Evolutionary conservation across 2,329 filamentous ascomycete species (phyloP), one percentile per base, ranked within the genome.

Genomic region (Claviceps cyperi): DNA sequence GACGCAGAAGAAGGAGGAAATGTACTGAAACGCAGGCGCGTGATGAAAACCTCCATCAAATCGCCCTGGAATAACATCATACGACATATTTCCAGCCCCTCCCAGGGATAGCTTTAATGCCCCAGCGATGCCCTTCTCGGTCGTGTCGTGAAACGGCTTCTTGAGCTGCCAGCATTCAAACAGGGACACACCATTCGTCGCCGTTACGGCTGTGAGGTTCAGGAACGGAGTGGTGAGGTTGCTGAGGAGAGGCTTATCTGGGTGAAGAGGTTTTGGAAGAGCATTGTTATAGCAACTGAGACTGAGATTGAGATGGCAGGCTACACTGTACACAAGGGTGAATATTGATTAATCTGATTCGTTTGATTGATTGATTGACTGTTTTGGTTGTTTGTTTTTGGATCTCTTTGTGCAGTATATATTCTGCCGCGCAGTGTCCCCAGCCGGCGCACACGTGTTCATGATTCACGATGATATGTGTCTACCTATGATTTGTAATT

Each of bases 111-210:
- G 53, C 35, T 48, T 19, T 54, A 50, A 7, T 1, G 66, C 53
- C 3, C 68, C 67, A 1, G 57, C 35, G 2, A 59, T 62, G 2
- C 68, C 69, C 6, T 64, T 50, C n/a, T 58, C 49, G 6, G 57
- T 50, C 8, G 65, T 63, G 3, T 61, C 55, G 7, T 17, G 21
- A 13, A 57, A 54, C 3, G 47, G 52, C 21, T 40, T 37, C 1
- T 45, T 40, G 3, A 74, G 55, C 51, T 69, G 64, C 70, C 70
- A 74, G 64, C 70, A 74, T 58, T 73, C 67, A 4, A 74, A 55
- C 7, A 61, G 62, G 8, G 71, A 73, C 4, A 59, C 58, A 49
- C 65, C 64, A 49, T 67, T 58, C 15, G 53, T 56, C 1, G 64
- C 64, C 43, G 57, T 57, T 24, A 73, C 52, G 17, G 69, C 64